A percentile compares a stretch with the other conserved stretches of the same genome.
Evolutionary conservation across 2,329 filamentous ascomycete species (phyloP).

Genomic region (Neofusicoccum ribis): DNA sequence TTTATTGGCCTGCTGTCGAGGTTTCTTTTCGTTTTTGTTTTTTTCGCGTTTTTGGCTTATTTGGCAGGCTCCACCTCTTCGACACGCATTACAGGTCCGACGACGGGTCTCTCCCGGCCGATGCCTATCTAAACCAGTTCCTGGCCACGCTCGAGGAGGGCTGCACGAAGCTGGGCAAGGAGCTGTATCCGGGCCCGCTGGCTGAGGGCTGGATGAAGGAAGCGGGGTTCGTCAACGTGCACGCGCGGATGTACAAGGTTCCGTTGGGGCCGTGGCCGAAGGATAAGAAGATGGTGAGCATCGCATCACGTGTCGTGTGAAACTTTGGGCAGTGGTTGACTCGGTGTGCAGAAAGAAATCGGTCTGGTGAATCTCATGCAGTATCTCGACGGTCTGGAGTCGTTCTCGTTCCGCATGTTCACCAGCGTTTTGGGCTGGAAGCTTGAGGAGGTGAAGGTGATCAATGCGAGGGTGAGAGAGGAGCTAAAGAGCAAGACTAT

Average conservation of each 20-base stretch:
- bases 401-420: slow-evolving; percentile 44
- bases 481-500: slow-evolving; percentile 32
- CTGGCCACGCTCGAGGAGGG: slow-evolving; percentile 4
- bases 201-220: slow-evolving; percentile 38
- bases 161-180: slow-evolving; percentile 21
- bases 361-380: slow-evolving; percentile 40
- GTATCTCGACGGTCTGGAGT: slow-evolving; percentile 44
- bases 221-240: slow-evolving; percentile 47
- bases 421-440: slow-evolving; percentile 45
- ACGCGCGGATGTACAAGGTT: slow-evolving; percentile 32
- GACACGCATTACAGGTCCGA: slow-evolving; percentile 41
- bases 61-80: slow-evolving; percentile 43
- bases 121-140: slow-evolving; percentile 12
- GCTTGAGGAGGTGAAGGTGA: slow-evolving; percentile 46
- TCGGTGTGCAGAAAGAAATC: background rate
- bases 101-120: slow-evolving; percentile 34
- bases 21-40: too few species aligned
- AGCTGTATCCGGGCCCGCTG: slow-evolving; percentile 29
- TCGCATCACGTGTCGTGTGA: too few species aligned
- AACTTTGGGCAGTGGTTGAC: background rate
- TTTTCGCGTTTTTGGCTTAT: background rate
- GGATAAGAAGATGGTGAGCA: slow-evolving; percentile 24
- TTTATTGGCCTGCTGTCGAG: too few species aligned
- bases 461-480: slow-evolving; percentile 32
- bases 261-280: slow-evolving; percentile 32